Evolutionary conservation across 75 land plant genomes (phyloP).

Genomic region (Sequoiadendron giganteum): DNA sequence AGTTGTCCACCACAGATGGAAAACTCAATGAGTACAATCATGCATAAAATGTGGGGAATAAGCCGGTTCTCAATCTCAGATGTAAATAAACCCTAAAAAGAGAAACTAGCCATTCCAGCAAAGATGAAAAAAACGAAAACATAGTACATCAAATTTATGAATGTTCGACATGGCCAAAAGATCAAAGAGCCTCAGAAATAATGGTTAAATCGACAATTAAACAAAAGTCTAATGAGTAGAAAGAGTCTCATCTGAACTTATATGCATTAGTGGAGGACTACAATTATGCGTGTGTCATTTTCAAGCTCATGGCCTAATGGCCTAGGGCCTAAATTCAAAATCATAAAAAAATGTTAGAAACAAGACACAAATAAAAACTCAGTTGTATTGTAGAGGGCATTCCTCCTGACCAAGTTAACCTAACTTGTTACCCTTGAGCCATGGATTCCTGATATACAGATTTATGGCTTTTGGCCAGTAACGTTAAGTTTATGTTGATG

Average conservation of each 20-base stretch:
- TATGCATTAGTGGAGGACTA: neutral
- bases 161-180: neutral
- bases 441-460: neutral
- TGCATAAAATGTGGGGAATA: neutral
- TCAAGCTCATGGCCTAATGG: neutral
- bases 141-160: neutral
- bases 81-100: neutral
- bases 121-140: neutral
- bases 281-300: too few species aligned
- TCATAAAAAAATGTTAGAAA: neutral
- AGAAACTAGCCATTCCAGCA: neutral
- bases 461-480: neutral
- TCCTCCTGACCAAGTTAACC: neutral
- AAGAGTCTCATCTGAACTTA: neutral
- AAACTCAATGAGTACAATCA: neutral
- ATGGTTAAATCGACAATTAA: neutral
- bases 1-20: neutral
- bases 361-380: neutral
- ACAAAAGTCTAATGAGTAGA: neutral
- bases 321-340: neutral
- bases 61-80: neutral
- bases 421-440: neutral
- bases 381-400: neutral
- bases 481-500: neutral
- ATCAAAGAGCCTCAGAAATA: neutral